These are phyloP conservation scores for Pleurotus sapidus DNA, from an alignment of 768 basidiomycete species.

Conservation along the genomic window DNA sequence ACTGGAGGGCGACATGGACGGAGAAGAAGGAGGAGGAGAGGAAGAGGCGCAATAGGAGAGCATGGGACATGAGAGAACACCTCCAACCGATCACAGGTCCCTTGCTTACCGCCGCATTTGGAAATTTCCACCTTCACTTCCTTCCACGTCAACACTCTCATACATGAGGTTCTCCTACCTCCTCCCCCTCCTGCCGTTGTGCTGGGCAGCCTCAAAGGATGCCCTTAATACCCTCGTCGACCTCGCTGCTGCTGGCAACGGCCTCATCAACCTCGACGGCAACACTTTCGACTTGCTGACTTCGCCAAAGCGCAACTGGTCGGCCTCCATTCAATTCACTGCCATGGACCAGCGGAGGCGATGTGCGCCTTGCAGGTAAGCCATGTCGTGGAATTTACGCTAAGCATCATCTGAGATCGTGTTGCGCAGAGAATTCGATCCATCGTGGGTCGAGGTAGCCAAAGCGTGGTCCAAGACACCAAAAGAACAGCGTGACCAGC, in stretches of 20 bases:
- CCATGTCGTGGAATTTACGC: neutral
- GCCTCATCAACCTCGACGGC: conserved; percentile 79
- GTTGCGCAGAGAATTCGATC: conserved; percentile 72
- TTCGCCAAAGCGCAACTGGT: conserved; percentile 78
- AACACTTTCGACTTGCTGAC: conserved; percentile 77
- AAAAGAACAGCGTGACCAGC: conserved; percentile 60
- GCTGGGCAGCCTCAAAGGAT: conserved; percentile 26
- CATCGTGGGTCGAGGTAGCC: conserved; percentile 77
- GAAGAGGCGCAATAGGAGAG: conserved; percentile 85
- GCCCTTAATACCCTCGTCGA: conserved; percentile 53
- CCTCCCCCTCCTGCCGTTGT: conserved; percentile 25
- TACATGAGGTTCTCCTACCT: conserved; percentile 15
- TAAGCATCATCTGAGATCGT: conserved; percentile 4
- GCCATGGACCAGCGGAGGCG: conserved; percentile 78
- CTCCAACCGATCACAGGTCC: neutral
- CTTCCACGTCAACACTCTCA: conserved; percentile 26
- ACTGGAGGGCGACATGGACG: conserved; percentile 89
- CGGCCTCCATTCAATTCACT: conserved; percentile 84
- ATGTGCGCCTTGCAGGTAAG: conserved; percentile 92
- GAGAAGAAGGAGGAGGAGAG: conserved; percentile 92
- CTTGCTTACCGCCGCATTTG: conserved; percentile 2
- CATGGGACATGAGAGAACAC: conserved; percentile 60
- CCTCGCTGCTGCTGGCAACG: conserved; percentile 70
- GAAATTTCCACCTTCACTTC: neutral
- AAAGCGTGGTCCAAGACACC: conserved; percentile 75